A percentile compares a stretch with the other conserved stretches of the same genome.
Conservation (phyloP, 208 protist genomes). For the Crithidia sp. region DNA sequence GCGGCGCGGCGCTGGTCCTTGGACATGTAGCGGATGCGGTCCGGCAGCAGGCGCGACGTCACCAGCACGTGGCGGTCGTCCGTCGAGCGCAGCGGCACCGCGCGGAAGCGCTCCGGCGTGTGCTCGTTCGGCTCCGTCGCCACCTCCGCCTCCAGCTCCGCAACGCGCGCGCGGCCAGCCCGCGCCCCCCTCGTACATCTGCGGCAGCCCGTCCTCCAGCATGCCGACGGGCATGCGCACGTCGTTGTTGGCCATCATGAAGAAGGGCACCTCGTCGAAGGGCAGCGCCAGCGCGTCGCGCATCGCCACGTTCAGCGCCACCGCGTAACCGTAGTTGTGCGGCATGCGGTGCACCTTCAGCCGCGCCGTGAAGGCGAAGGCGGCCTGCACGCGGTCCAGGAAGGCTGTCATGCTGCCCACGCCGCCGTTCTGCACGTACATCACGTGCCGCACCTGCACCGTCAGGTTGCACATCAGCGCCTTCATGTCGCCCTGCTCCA, state of each 20-base stretch:
- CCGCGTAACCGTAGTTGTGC: slow-evolving; percentile 21
- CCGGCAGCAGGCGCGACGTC: slow-evolving; percentile 46
- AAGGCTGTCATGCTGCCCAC: slow-evolving; percentile 10
- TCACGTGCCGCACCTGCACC: slow-evolving; percentile 18
- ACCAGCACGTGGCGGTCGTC: slow-evolving; percentile 23
- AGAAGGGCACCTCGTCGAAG: slow-evolving; percentile 32
- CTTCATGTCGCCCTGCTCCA: slow-evolving; percentile 31
- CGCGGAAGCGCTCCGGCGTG: slow-evolving; percentile 23
- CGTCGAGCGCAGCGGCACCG: slow-evolving; percentile 27
- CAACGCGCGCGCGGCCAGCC: slow-evolving; percentile 14
- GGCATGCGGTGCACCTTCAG: slow-evolving; percentile 33
- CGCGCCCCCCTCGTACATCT: slow-evolving; percentile 19
- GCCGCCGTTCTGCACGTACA: slow-evolving; percentile 20
- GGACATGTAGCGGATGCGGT: slow-evolving; percentile 39
- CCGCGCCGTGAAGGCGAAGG: slow-evolving; percentile 38
- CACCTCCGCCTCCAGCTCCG: slow-evolving; percentile 31
- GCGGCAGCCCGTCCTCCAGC: slow-evolving; percentile 10
- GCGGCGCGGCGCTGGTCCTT: neutral
- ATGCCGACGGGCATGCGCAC: slow-evolving; percentile 10
- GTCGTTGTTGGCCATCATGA: slow-evolving; percentile 26
- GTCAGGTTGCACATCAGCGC: slow-evolving; percentile 25
- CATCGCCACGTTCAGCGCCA: slow-evolving; percentile 29
- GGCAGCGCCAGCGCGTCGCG: slow-evolving; percentile 25
- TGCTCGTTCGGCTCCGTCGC: slow-evolving; percentile 18
- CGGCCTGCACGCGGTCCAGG: slow-evolving; percentile 26